Base-by-base conservation (phyloP, 495 filamentous ascomycete genomes). In the Penicillium chermesinum region DNA sequence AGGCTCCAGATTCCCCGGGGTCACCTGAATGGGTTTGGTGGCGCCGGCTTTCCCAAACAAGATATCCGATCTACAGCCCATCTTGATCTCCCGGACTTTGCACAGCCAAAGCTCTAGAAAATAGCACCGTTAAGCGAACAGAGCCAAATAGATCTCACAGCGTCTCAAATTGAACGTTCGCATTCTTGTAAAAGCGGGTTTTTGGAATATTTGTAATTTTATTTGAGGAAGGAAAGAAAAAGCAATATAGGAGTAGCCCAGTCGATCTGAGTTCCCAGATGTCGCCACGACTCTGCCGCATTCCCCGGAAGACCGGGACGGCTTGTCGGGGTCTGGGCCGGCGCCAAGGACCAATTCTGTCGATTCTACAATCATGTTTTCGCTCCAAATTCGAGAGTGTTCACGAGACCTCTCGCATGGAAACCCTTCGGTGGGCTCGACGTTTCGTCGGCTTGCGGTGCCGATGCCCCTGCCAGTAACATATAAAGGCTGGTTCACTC, bases 41-140 rank as follows among this genome's bases (percentile, higher is more conserved):
- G 44, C 34, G 44, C 34, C 56, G 57, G 57, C 49, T 59, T 59
- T 5, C 57, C 57, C 46, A 49, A 59, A 46, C 7, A n/a, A 44
- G 57, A 18, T 42, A 59, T 53, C 57, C 57, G 57, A 59, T 58
- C 51, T 42, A 18, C 50, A 10, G 12, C 18, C 18, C 20, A 12
- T 39, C 14, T 10, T 17, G 13, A 10, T 3, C 25, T 21, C 32
- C 21, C 14, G 18, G 14, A 19, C 32, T 38, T 45, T 37, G 16
- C 6, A 37, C 5, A 41, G 18, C n/a, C 32, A 9, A 19, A 34
- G 18, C 3, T n/a, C 13, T 1, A 34, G 35, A 44, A 44, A 44
- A 9, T 32, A 12, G 34, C 2, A 1, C 5, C 17, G 20, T 27
- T 27, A 42, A 42, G 39, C 16, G 18, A 39, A 39, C 19, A 39